Percentiles rank a stretch among this genome's conserved stretches.
phyloP scores from a whole-genome alignment of 2,329 filamentous ascomycete genomes.

The Cercospora zeina region DNA sequence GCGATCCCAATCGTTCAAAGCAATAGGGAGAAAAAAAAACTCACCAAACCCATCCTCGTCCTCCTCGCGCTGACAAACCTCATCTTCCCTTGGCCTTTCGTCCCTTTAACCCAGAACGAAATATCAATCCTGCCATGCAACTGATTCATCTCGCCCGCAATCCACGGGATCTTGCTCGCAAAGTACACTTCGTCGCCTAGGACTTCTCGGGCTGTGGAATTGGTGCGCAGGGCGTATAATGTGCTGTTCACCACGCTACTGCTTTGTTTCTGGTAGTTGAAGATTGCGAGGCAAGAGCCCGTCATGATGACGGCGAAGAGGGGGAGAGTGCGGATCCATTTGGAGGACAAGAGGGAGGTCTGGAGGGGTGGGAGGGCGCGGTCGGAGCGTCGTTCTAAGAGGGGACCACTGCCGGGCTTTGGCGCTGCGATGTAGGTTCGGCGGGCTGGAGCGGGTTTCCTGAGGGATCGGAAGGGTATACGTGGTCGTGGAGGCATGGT shows the following conservation, averaged over 20 bases:
- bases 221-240: slow-evolving; percentile 87
- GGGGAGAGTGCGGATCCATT: slow-evolving; percentile 65
- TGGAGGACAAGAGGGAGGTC: slow-evolving; percentile 26
- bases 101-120: slow-evolving; percentile 80
- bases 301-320: slow-evolving; percentile 74
- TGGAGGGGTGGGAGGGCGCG: slow-evolving; percentile 52
- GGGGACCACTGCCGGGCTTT: slow-evolving; percentile 52
- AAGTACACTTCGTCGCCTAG: slow-evolving; percentile 71
- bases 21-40: slow-evolving; percentile 33
- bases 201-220: slow-evolving; percentile 68
- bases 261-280: slow-evolving; percentile 99
- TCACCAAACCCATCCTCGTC: slow-evolving; percentile 60
- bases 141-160: slow-evolving; percentile 76
- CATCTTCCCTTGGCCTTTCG: slow-evolving; percentile 69
- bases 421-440: slow-evolving; percentile 55
- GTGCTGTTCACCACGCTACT: slow-evolving; percentile 76
- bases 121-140: slow-evolving; percentile 89
- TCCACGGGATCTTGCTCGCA: slow-evolving; percentile 52
- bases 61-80: slow-evolving; percentile 75
- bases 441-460: slow-evolving; percentile 18
- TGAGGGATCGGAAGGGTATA: slow-evolving; percentile 18
- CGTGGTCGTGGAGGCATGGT: slow-evolving; percentile 35
- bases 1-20: neutral
- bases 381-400: slow-evolving; percentile 55
- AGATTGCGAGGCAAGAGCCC: slow-evolving; percentile 77